phyloP scores from a whole-genome alignment of 1,139 yeast species.

The Eremothecium gossypii region DNA sequence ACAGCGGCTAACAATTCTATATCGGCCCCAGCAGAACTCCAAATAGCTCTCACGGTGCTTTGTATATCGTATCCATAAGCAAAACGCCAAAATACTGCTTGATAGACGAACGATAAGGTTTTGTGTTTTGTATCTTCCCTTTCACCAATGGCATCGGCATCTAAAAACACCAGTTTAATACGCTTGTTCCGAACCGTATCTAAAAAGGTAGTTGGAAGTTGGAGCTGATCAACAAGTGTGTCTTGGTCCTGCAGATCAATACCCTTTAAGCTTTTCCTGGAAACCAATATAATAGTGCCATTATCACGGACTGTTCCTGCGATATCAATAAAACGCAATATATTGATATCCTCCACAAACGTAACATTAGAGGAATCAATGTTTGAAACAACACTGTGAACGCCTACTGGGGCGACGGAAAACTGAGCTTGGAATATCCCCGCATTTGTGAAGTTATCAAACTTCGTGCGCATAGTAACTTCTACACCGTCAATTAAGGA shows the following conservation, averaged over 20 bases:
- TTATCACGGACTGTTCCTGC: slow-evolving; percentile 49
- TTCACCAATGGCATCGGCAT: slow-evolving; percentile 48
- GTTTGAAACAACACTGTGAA: slow-evolving; percentile 26
- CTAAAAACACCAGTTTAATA: slow-evolving; percentile 45
- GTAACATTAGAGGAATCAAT: slow-evolving; percentile 55
- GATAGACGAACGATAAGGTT: slow-evolving; percentile 64
- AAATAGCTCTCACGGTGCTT: slow-evolving; percentile 30
- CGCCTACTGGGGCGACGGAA: slow-evolving; percentile 25
- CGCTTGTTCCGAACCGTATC: slow-evolving; percentile 46
- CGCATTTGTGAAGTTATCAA: slow-evolving; percentile 61
- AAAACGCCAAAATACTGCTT: slow-evolving; percentile 71
- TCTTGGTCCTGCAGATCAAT: slow-evolving; percentile 23
- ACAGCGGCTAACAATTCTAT: slow-evolving; percentile 75
- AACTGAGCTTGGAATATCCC: slow-evolving; percentile 79
- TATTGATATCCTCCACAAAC: slow-evolving; percentile 48
- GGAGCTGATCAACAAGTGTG: slow-evolving; percentile 40
- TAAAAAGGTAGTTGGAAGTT: slow-evolving; percentile 41
- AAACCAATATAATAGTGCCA: slow-evolving; percentile 45
- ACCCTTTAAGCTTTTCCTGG: slow-evolving; percentile 17
- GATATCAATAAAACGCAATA: slow-evolving; percentile 52
- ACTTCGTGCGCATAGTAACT: slow-evolving; percentile 53
- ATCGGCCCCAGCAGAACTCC: slow-evolving; percentile 73
- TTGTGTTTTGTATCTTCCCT: slow-evolving; percentile 69
- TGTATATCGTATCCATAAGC: slow-evolving; percentile 41
- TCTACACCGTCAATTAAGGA: slow-evolving; percentile 52